Evolutionary conservation across 2,329 filamentous ascomycete genomes (phyloP).

Genomic region (Penicillium sp.): DNA sequence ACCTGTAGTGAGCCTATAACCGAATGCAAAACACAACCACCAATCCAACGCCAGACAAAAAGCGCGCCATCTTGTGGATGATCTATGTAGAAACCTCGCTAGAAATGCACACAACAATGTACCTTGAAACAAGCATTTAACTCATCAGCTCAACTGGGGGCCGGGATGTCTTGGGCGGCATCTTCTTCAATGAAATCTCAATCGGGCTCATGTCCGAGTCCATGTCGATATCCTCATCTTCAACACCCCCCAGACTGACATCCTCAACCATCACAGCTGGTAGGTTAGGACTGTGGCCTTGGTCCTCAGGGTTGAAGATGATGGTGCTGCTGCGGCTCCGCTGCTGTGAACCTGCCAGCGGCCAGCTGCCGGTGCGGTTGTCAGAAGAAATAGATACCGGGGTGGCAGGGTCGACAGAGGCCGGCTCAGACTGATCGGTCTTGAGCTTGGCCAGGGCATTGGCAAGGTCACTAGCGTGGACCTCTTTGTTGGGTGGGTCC

Average conservation of each 20-base stretch:
- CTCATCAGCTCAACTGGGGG: conserved; percentile 56
- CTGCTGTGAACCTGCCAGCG: conserved; percentile 27
- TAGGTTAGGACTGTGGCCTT: conserved; percentile 55
- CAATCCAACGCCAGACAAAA: conserved; percentile 16
- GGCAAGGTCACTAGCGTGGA: conserved; percentile 58
- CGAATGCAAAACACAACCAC: not conserved
- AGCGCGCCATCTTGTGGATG: conserved; percentile 8
- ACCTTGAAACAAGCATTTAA: conserved; percentile 12
- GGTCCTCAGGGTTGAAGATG: conserved; percentile 59
- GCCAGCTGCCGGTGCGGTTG: conserved; percentile 32
- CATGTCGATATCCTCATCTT: conserved; percentile 43
- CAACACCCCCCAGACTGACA: conserved; percentile 45
- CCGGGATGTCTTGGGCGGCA: conserved; percentile 49
- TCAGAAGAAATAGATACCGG: conserved; percentile 34
- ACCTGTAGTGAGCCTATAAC: not conserved
- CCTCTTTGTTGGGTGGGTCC: conserved; percentile 61
- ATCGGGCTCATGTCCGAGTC: conserved; percentile 31
- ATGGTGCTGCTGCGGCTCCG: conserved; percentile 54
- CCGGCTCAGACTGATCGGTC: conserved; percentile 22
- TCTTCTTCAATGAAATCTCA: conserved; percentile 42
- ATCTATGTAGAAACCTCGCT: conserved; percentile 18
- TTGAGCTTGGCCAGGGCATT: conserved; percentile 51
- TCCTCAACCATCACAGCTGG: conserved; percentile 62
- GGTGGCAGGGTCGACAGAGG: conserved; percentile 27
- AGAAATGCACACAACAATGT: conserved; percentile 10